Percentiles rank a stretch among this genome's conserved stretches.
phyloP scores from a whole-genome alignment of 2,329 filamentous ascomycete genomes.

The Hypoxylon sp. region DNA sequence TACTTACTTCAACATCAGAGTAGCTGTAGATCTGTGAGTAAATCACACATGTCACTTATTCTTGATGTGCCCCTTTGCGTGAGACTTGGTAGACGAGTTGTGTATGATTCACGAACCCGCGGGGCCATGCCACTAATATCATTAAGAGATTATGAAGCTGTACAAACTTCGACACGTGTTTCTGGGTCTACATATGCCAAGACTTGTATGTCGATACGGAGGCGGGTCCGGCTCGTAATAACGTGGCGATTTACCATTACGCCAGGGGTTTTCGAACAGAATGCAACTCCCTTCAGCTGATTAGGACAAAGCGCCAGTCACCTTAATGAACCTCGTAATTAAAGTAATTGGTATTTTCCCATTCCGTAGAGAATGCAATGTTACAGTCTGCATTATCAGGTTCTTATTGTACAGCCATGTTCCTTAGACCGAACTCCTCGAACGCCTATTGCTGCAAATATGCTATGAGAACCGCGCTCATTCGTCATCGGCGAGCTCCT shows the following conservation, averaged over 20 bases:
- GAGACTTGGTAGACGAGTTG: not conserved
- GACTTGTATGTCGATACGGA: slow-evolving; percentile 1
- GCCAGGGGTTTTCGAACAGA: not conserved
- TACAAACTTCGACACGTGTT: slow-evolving; percentile 1
- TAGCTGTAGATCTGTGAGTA: not conserved
- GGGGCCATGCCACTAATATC: not conserved
- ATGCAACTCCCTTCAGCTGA: not conserved
- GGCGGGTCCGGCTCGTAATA: not conserved
- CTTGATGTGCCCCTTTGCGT: not conserved
- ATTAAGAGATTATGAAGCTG: not conserved
- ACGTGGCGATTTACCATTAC: not conserved
- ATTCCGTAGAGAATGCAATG: slow-evolving; percentile 24
- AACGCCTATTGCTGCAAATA: slow-evolving; percentile 48
- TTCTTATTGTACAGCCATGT: slow-evolving; percentile 37
- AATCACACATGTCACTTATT: not conserved
- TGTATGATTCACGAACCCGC: not conserved
- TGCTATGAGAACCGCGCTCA: slow-evolving; percentile 44
- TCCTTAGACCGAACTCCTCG: slow-evolving; percentile 33
- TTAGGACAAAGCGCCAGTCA: not conserved
- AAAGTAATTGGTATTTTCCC: slow-evolving; percentile 7
- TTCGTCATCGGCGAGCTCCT: slow-evolving; percentile 65
- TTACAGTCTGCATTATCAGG: slow-evolving; percentile 15
- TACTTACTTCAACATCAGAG: not conserved
- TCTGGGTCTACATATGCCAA: not conserved
- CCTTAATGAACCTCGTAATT: not conserved